phyloP scores from a whole-genome alignment of 2,329 filamentous ascomycete species.

The Penicillium oxalicum region DNA sequence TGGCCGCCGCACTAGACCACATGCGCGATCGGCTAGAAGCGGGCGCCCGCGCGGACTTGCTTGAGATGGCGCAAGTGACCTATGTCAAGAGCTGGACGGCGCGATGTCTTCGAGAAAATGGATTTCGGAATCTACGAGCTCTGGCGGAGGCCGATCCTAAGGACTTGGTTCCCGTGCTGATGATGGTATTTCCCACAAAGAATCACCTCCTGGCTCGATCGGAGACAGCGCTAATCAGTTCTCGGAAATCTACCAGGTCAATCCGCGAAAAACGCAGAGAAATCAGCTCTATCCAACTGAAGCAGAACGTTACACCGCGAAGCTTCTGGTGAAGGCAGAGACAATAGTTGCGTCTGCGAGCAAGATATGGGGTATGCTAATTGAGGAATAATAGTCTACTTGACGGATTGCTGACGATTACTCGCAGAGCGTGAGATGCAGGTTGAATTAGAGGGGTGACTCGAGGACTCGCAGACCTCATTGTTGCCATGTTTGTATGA shows the following conservation, averaged over 20 bases:
- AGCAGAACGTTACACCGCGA: constrained; percentile 56
- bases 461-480: background rate
- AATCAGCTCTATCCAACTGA: constrained; percentile 52
- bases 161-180: constrained; percentile 64
- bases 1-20: constrained; percentile 67
- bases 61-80: constrained; percentile 64
- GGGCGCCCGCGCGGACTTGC: constrained; percentile 63
- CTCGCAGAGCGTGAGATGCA: constrained; percentile 34
- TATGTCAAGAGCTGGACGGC: constrained; percentile 74
- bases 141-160: constrained; percentile 63
- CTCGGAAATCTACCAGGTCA: constrained; percentile 52
- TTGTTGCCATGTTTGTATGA: no score
- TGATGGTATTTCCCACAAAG: constrained; percentile 50
- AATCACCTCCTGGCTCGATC: no score
- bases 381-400: constrained; percentile 2
- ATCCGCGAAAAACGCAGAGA: constrained; percentile 54
- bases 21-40: constrained; percentile 68
- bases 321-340: constrained; percentile 60
- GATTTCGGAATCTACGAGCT: constrained; percentile 61
- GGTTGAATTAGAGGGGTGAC: constrained; percentile 31
- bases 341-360: constrained; percentile 64
- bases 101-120: constrained; percentile 68
- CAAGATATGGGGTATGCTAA: constrained; percentile 56
- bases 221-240: no score
- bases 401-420: background rate